Percentiles rank a stretch among this genome's conserved stretches.
phyloP scores from a whole-genome alignment of 306 rosid genomes.

The Luffa acutangula region DNA sequence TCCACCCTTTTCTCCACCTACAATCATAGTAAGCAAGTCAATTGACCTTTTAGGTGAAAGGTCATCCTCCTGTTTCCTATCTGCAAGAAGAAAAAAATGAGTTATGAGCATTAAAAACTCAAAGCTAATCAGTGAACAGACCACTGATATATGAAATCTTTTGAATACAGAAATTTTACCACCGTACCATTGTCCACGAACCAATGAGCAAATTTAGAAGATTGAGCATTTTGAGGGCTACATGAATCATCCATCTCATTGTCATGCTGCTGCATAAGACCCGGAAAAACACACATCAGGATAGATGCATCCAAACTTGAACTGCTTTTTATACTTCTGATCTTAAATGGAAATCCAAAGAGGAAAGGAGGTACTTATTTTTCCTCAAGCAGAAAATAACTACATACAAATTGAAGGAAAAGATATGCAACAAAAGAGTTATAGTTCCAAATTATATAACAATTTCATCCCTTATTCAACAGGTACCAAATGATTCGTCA shows the following conservation, averaged over 20 bases:
- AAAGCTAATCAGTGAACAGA: constrained; percentile 5
- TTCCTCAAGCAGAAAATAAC: neutral
- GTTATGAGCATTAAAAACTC: constrained; percentile 4
- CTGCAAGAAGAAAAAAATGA: constrained; percentile 32
- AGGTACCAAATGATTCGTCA: neutral
- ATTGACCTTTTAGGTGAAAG: constrained; percentile 42
- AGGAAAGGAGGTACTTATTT: neutral
- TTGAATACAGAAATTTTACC: constrained; percentile 9
- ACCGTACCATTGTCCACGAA: constrained; percentile 77
- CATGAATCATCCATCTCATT: constrained; percentile 40
- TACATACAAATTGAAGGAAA: neutral
- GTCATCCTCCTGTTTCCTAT: constrained; percentile 44
- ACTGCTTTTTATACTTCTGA: neutral
- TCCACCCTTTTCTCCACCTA: constrained; percentile 60
- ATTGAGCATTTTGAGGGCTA: constrained; percentile 44
- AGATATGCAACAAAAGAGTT: neutral
- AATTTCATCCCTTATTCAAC: neutral
- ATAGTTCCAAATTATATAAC: neutral
- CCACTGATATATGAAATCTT: constrained; percentile 14
- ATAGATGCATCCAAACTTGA: neutral
- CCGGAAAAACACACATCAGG: constrained; percentile 4
- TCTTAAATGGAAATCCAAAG: neutral
- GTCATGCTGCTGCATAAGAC: constrained; percentile 32
- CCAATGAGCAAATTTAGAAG: constrained; percentile 90
- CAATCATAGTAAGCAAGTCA: constrained; percentile 75